Evolutionary conservation across 2,329 filamentous ascomycete genomes (phyloP).

Genomic region (Exophiala xenobiotica): DNA sequence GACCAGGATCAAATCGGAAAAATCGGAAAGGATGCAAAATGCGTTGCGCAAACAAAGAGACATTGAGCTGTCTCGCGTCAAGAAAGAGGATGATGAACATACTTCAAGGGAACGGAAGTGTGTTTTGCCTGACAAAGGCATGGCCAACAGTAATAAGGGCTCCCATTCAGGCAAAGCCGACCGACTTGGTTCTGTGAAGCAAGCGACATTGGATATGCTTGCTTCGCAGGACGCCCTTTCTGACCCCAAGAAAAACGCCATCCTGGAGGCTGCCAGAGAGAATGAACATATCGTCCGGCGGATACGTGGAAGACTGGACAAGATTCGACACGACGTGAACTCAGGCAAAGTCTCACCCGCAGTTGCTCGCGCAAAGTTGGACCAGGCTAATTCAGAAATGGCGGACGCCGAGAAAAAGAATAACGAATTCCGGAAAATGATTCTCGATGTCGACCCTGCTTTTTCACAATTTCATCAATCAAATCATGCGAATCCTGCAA

Average conservation of each 20-base stretch:
- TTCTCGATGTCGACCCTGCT: slow-evolving; percentile 21
- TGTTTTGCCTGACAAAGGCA: slow-evolving; percentile 15
- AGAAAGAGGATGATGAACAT: slow-evolving; percentile 27
- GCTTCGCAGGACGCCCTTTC: slow-evolving; percentile 19
- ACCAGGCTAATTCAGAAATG: slow-evolving; percentile 28
- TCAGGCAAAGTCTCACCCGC: slow-evolving; percentile 23
- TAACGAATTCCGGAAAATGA: slow-evolving; percentile 26
- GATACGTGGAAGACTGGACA: slow-evolving; percentile 25
- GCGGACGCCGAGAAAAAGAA: slow-evolving; percentile 27
- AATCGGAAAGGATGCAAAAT: slow-evolving; percentile 27
- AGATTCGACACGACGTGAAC: slow-evolving; percentile 27
- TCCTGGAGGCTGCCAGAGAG: slow-evolving; percentile 27
- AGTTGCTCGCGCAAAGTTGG: slow-evolving; percentile 24
- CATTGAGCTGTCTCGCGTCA: slow-evolving; percentile 27
- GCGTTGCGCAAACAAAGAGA: slow-evolving; percentile 31
- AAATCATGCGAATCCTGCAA: slow-evolving; percentile 15
- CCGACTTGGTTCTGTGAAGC: not conserved
- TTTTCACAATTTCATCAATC: slow-evolving; percentile 17
- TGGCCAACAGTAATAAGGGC: not conserved
- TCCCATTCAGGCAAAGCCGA: slow-evolving; percentile 1
- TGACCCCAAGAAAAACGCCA: slow-evolving; percentile 24
- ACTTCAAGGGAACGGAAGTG: slow-evolving; percentile 16
- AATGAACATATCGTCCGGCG: slow-evolving; percentile 26
- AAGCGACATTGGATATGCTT: slow-evolving; percentile 16
- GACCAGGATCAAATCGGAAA: slow-evolving; percentile 25